Conservation (phyloP, 768 basidiomycete genomes). For the Termitomyces sp. region DNA sequence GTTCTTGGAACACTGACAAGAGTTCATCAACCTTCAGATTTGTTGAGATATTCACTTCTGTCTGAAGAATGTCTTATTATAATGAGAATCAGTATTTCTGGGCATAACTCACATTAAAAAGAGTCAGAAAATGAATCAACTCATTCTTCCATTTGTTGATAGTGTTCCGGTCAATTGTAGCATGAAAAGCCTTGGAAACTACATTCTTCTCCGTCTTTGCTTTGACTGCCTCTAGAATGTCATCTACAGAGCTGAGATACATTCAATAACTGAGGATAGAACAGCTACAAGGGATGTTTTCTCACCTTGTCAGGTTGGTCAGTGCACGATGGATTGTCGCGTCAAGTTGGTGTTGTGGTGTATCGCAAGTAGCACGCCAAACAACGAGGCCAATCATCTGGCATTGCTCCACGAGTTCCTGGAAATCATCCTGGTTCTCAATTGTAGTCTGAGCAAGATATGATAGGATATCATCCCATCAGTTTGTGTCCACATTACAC, state of each 20-base stretch:
- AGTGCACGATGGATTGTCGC: not conserved
- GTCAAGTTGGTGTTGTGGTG: not conserved
- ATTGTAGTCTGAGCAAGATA: no score
- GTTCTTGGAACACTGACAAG: no score
- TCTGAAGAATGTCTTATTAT: not conserved
- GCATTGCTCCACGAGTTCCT: no score
- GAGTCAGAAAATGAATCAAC: conserved; percentile 1
- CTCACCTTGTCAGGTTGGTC: not conserved
- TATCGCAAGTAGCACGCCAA: no score
- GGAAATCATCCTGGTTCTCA: no score
- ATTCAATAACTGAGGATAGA: not conserved
- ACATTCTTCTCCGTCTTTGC: not conserved
- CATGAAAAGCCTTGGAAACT: conserved; percentile 7
- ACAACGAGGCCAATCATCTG: no score
- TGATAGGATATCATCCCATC: no score
- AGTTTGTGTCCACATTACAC: no score
- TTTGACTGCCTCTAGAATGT: conserved; percentile 2
- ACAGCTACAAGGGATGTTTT: no score
- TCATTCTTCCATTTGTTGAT: conserved; percentile 9
- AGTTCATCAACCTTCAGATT: conserved; percentile 14
- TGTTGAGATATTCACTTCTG: conserved; percentile 8
- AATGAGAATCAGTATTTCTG: no score
- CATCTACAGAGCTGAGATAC: not conserved
- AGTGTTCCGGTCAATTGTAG: conserved; percentile 9
- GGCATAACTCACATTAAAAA: conserved; percentile 9